Evolutionary conservation across 2,329 filamentous ascomycete genomes (phyloP).

Genomic region (Pyrenophora tritici-repentis): DNA sequence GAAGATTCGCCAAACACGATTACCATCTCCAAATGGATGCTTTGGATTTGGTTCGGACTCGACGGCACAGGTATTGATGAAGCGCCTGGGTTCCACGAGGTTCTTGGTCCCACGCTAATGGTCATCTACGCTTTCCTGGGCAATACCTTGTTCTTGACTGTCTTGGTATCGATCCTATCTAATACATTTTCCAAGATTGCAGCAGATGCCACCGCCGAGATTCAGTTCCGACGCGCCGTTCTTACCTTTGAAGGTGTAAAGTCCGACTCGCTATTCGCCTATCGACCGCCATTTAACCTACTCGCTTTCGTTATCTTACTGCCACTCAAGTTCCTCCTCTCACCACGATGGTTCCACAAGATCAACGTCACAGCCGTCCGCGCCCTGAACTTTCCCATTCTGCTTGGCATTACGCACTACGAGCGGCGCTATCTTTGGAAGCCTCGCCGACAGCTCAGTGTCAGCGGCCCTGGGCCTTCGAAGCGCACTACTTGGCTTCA

Average conservation of each 20-base stretch:
- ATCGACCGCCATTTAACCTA: slow-evolving; percentile 83
- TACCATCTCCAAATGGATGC: slow-evolving; percentile 87
- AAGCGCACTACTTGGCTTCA: slow-evolving; percentile 56
- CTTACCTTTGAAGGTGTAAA: slow-evolving; percentile 86
- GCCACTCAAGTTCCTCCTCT: slow-evolving; percentile 76
- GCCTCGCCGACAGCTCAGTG: slow-evolving; percentile 44
- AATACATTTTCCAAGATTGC: slow-evolving; percentile 83
- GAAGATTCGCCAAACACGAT: slow-evolving; percentile 58
- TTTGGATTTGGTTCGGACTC: slow-evolving; percentile 90
- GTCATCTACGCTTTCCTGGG: slow-evolving; percentile 83
- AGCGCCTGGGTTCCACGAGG: slow-evolving; percentile 72
- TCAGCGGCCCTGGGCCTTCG: slow-evolving; percentile 41
- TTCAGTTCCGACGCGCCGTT: slow-evolving; percentile 80
- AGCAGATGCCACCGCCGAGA: slow-evolving; percentile 77
- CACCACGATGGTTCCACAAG: slow-evolving; percentile 88
- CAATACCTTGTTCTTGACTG: slow-evolving; percentile 87
- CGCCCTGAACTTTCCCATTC: slow-evolving; percentile 73
- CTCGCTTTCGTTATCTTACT: slow-evolving; percentile 74
- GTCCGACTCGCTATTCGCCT: slow-evolving; percentile 80
- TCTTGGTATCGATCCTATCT: slow-evolving; percentile 83
- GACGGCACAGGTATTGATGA: slow-evolving; percentile 67
- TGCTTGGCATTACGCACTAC: slow-evolving; percentile 71
- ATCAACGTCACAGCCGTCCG: slow-evolving; percentile 80
- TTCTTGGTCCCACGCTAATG: slow-evolving; percentile 81
- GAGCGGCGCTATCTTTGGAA: slow-evolving; percentile 74